Conservation (phyloP, 192 early-diverging fungal species). For the Coemansia sp. region DNA sequence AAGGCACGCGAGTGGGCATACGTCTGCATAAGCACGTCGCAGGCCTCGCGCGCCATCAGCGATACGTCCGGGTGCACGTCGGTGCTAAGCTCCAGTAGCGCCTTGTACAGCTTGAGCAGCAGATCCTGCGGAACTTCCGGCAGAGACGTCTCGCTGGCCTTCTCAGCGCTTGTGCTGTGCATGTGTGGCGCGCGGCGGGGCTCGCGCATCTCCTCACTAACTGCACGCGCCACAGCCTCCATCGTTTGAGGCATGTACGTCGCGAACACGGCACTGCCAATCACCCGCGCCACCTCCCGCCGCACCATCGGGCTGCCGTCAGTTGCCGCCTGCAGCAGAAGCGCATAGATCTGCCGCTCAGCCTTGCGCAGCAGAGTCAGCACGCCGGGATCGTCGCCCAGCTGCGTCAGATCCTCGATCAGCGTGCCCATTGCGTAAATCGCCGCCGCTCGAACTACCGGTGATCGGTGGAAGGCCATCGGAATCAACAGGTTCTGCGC, state of each 20-base stretch:
- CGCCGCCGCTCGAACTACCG: constrained; percentile 85
- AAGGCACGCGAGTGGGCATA: constrained; percentile 47
- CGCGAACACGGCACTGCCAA: constrained; percentile 74
- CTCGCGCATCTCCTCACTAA: constrained; percentile 49
- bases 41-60: constrained; percentile 62
- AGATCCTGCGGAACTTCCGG: constrained; percentile 33
- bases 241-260: constrained; percentile 63
- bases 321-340: constrained; percentile 57
- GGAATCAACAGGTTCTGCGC: constrained; percentile 45
- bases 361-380: constrained; percentile 69
- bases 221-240: constrained; percentile 59
- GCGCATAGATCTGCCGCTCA: constrained; percentile 64
- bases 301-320: constrained; percentile 92
- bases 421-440: constrained; percentile 80
- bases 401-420: constrained; percentile 57
- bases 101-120: constrained; percentile 75
- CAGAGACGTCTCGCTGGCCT: constrained; percentile 12
- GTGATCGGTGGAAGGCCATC: constrained; percentile 45
- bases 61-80: constrained; percentile 83
- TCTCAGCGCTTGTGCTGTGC: background rate
- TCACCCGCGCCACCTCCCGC: constrained; percentile 75
- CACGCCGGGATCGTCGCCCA: constrained; percentile 62
- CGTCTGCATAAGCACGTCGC: constrained; percentile 63
- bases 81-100: constrained; percentile 72
- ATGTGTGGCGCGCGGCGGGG: constrained; percentile 1